Evolutionary conservation across 345 rosid genomes (phyloP).

Genomic region (Ceriops decandra): DNA sequence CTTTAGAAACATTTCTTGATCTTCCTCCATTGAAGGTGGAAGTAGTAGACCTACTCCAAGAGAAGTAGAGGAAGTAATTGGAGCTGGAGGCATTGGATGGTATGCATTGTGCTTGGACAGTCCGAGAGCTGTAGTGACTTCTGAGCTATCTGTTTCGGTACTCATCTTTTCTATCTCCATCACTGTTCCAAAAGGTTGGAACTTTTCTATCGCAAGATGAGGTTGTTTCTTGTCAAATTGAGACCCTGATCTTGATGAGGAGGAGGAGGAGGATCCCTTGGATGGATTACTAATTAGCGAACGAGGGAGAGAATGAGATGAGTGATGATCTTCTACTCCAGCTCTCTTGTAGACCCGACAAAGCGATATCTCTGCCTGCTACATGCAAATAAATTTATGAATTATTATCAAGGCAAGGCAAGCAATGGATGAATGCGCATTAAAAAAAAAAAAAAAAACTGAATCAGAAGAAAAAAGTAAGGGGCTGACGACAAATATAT

Average conservation of each 20-base stretch:
- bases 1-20: slow-evolving; percentile 30
- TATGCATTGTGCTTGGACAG: slow-evolving; percentile 50
- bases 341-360: slow-evolving; percentile 95
- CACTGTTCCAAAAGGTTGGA: slow-evolving; percentile 20
- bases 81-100: slow-evolving; percentile 34
- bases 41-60: slow-evolving; percentile 16
- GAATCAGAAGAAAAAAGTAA: too few relatives aligned
- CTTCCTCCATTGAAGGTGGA: slow-evolving; percentile 29
- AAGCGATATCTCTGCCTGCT: slow-evolving; percentile 80
- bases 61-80: slow-evolving; percentile 13
- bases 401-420: neutral
- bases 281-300: slow-evolving; percentile 35
- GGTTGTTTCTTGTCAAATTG: slow-evolving; percentile 24
- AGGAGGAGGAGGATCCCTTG: slow-evolving; percentile 15
- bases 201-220: slow-evolving; percentile 24
- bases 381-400: neutral
- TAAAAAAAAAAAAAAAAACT: too few relatives aligned
- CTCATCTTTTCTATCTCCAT: slow-evolving; percentile 34
- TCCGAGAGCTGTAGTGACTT: slow-evolving; percentile 61
- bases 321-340: slow-evolving; percentile 91
- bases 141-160: slow-evolving; percentile 47
- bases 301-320: slow-evolving; percentile 49
- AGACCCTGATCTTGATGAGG: slow-evolving; percentile 27
- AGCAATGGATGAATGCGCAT: too few relatives aligned
- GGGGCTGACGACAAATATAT: too few relatives aligned